Base-by-base conservation (phyloP, 2,329 filamentous ascomycete species). In the Ceratocystis papillata region DNA sequence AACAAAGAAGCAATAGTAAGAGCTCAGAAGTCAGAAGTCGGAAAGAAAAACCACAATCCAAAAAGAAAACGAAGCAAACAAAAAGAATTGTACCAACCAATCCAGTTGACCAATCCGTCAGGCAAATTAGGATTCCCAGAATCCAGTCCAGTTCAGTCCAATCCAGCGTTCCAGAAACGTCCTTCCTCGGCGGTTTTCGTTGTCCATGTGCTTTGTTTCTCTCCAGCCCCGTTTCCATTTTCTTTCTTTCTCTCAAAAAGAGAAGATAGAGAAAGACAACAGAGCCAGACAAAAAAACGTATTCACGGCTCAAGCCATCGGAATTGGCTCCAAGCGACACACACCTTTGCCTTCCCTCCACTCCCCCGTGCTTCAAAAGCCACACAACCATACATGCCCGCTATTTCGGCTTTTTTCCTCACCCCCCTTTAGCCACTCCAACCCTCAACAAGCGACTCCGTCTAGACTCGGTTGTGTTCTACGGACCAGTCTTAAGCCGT, bases 401-500 rank as follows among this genome's bases (percentile, higher is more conserved):
- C 37, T 41, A 41, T 41, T 1, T 41, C 37, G 12, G 37, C 37
- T 41, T 41, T 41, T 41, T 25, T 12, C 25, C 48, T 25, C 48
- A 53, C 8, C 15, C 48, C 7, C 25, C 20, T 25, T 53, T 15
- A 22, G 25, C 48, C 48, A 25, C 48, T 50, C 22, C 22, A 10
- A 6, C 46, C n/a, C 5, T 15, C 1, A 12, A 57, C 17, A 33
- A 57, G 3, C 28, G 28, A 17, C 53, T 30, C 25, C 2, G 25
- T 20, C 15, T 33, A n/a, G 53, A 30, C 28, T 28, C 53, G 20
- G 44, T 63, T 22, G 37, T 59, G 53, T 37, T 44, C 37, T 33
- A 65, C 53, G 41, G 61, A 22, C 53, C 65, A 30, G 64, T 68
- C 55, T 68, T 68, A 20, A 66, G 15, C 44, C 64, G 61, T 63